These are phyloP conservation scores for Discostella stelligeroides DNA, from an alignment of 108 stramenopile species.

Conservation along the genomic window DNA sequence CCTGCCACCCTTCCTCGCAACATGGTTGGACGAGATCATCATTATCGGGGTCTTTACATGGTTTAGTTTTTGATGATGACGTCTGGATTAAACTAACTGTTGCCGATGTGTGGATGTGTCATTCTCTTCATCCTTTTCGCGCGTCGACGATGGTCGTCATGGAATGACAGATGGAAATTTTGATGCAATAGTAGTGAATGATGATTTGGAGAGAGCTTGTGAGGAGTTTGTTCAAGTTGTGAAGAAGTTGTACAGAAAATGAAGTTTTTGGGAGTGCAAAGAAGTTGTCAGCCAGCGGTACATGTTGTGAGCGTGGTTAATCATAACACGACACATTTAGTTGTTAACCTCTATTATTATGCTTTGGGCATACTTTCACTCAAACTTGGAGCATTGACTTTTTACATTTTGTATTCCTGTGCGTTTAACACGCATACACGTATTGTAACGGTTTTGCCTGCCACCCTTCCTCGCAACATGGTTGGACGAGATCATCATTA, in stretches of 20 bases:
- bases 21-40: not conserved
- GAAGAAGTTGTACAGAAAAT: slow-evolving; percentile 52
- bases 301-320: not conserved
- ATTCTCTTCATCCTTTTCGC: slow-evolving; percentile 1
- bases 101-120: no score
- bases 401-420: slow-evolving; percentile 7
- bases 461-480: not conserved
- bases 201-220: slow-evolving; percentile 77
- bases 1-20: no score
- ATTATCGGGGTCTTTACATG: not conserved
- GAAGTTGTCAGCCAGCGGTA: no score
- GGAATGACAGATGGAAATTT: slow-evolving; percentile 70
- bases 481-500: not conserved
- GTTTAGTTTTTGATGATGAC: not conserved
- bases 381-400: not conserved
- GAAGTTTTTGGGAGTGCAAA: no score
- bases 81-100: not conserved
- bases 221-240: slow-evolving; percentile 53
- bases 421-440: no score
- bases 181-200: slow-evolving; percentile 85
- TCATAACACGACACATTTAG: not conserved
- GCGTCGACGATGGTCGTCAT: slow-evolving; percentile 24
- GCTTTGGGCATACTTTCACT: not conserved
- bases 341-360: not conserved
- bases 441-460: no score